A percentile compares a stretch with the other conserved stretches of the same genome.
Evolutionary conservation across 2,329 filamentous ascomycete species (phyloP).

Genomic region (Fonsecaea pugnacius): DNA sequence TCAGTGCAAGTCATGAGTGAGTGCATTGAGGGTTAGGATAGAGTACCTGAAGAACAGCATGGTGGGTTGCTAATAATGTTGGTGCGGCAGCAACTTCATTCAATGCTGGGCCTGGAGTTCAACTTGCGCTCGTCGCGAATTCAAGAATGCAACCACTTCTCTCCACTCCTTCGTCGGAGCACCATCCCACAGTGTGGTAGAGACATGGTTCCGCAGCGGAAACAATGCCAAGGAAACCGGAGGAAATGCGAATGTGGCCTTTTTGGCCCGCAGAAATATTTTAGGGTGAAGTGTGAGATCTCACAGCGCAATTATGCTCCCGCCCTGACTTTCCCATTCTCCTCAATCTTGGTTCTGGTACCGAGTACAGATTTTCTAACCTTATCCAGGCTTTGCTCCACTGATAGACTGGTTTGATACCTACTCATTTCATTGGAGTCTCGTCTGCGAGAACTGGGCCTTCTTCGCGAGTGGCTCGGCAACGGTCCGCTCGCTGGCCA

Average conservation of each 20-base stretch:
- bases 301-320: neutral
- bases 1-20: neutral
- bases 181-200: neutral
- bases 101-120: neutral
- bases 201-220: neutral
- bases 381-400: neutral
- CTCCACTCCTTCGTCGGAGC: neutral
- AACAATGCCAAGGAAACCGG: conserved; percentile 10
- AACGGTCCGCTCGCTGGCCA: neutral
- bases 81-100: neutral
- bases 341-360: neutral
- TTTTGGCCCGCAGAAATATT: neutral
- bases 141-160: neutral
- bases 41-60: conserved; percentile 34
- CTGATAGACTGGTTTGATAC: neutral
- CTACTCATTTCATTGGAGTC: neutral
- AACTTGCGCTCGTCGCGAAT: neutral
- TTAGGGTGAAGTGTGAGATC: neutral
- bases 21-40: neutral
- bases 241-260: neutral
- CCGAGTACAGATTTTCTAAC: neutral
- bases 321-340: neutral
- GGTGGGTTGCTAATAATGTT: neutral
- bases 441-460: neutral
- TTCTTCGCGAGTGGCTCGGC: conserved; percentile 11